phyloP scores from a whole-genome alignment of 352 stramenopile species.

The Peronospora farinosa region DNA sequence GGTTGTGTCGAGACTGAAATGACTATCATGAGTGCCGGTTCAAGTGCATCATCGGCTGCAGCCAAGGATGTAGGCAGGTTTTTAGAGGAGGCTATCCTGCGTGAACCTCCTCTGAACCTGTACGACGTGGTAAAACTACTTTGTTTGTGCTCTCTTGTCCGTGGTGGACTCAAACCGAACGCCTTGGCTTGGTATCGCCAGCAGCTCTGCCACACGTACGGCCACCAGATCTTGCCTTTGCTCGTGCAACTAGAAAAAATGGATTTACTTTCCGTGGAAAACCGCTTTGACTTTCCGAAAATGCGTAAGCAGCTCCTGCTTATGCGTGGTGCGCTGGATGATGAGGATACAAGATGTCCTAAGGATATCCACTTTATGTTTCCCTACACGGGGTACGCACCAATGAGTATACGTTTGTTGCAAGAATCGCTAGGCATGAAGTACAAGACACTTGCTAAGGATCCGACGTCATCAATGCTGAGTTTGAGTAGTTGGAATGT shows the following conservation, averaged over 20 bases:
- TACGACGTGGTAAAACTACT: slow-evolving; percentile 74
- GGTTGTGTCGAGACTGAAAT: slow-evolving; percentile 75
- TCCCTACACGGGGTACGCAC: slow-evolving; percentile 76
- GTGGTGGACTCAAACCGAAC: slow-evolving; percentile 53
- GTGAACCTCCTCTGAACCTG: slow-evolving; percentile 57
- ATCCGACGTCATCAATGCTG: slow-evolving; percentile 27
- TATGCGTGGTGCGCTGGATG: slow-evolving; percentile 38
- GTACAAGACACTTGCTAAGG: slow-evolving; percentile 42
- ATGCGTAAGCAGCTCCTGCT: slow-evolving; percentile 37
- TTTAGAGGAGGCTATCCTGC: slow-evolving; percentile 62
- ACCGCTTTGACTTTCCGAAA: slow-evolving; percentile 60
- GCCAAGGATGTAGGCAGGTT: slow-evolving; percentile 61
- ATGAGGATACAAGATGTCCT: slow-evolving; percentile 42
- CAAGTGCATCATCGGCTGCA: slow-evolving; percentile 32
- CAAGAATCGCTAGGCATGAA: slow-evolving; percentile 71
- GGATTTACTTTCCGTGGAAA: slow-evolving; percentile 50
- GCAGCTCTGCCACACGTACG: slow-evolving; percentile 81
- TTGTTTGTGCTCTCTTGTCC: slow-evolving; percentile 67
- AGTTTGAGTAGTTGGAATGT: slow-evolving; percentile 12
- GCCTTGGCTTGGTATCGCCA: slow-evolving; percentile 57
- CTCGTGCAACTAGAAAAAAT: slow-evolving; percentile 72
- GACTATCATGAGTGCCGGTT: slow-evolving; percentile 62
- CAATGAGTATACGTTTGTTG: slow-evolving; percentile 74
- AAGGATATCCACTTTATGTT: slow-evolving; percentile 85
- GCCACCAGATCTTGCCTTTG: slow-evolving; percentile 57